phyloP scores from a whole-genome alignment of 1,139 yeast genomes.

The Hansenula sp. region DNA sequence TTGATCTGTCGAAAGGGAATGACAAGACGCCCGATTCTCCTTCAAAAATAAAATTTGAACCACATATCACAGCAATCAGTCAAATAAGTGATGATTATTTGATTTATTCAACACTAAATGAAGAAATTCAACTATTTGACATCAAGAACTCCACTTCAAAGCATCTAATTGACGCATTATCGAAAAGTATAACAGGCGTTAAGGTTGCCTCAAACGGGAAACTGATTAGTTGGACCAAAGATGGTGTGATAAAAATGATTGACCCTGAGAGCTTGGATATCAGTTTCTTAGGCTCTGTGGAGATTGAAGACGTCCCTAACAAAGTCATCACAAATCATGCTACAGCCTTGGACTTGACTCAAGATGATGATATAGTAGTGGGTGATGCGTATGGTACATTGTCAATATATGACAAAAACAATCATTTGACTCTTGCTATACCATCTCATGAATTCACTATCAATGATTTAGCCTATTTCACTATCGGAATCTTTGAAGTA shows the following conservation, averaged over 20 bases:
- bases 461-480: conserved; percentile 38
- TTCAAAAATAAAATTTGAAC: conserved; percentile 17
- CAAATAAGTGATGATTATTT: conserved; percentile 22
- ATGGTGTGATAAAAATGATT: conserved; percentile 34
- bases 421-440: conserved; percentile 19
- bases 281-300: conserved; percentile 9
- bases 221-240: conserved; percentile 37
- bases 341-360: conserved; percentile 24
- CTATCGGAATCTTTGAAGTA: conserved; percentile 24
- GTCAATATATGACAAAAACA: conserved; percentile 9
- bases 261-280: conserved; percentile 17
- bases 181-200: conserved; percentile 35
- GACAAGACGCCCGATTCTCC: conserved; percentile 21
- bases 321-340: conserved; percentile 28
- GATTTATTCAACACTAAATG: conserved; percentile 30
- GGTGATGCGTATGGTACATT: conserved; percentile 50
- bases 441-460: conserved; percentile 50
- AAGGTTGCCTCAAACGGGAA: conserved; percentile 29
- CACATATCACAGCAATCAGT: conserved; percentile 15
- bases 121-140: conserved; percentile 29
- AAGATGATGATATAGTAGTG: conserved; percentile 26
- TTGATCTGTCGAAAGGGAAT: conserved; percentile 4
- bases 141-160: conserved; percentile 12
- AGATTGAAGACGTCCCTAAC: conserved; percentile 13
- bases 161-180: conserved; percentile 32